These are phyloP conservation scores for Aspergillus biplanus DNA, from an alignment of 495 filamentous ascomycete genomes.

Conservation along the genomic window DNA sequence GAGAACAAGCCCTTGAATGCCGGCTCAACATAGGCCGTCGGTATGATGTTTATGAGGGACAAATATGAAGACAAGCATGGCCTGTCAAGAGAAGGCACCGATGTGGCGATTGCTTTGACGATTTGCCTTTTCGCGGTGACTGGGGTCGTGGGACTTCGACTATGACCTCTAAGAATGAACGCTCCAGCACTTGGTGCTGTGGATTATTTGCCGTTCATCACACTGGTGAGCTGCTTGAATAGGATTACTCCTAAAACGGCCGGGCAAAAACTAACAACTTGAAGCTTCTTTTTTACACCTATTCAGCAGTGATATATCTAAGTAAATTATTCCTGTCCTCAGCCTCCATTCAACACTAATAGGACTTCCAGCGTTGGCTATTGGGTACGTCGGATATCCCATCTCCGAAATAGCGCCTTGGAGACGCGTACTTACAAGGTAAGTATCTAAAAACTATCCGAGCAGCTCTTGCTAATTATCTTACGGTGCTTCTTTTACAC, in stretches of 20 bases:
- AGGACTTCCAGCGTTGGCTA: neutral
- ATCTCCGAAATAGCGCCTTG: slow-evolving; percentile 1
- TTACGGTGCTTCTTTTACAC: slow-evolving; percentile 7
- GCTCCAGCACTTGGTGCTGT: neutral
- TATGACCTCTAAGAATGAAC: neutral
- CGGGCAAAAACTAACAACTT: neutral
- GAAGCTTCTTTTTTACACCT: slow-evolving; percentile 14
- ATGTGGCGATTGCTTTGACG: slow-evolving; percentile 10
- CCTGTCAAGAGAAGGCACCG: slow-evolving; percentile 9
- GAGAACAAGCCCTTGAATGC: neutral
- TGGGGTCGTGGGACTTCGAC: slow-evolving; percentile 6
- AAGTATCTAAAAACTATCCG: neutral
- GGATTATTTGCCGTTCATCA: neutral
- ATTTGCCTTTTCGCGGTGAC: slow-evolving; percentile 15
- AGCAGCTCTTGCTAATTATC: neutral
- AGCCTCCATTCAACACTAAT: neutral
- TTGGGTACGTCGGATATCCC: slow-evolving; percentile 11
- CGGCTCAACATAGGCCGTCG: neutral
- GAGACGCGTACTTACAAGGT: slow-evolving; percentile 12
- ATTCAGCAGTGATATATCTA: slow-evolving; percentile 5
- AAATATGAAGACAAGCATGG: neutral
- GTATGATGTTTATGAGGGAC: slow-evolving; percentile 4
- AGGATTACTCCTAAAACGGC: neutral
- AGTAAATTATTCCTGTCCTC: neutral
- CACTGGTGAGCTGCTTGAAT: slow-evolving; percentile 3